Evolutionary conservation across 805 yeast species (phyloP).

Genomic region (Kodamaea lidongshanica): DNA sequence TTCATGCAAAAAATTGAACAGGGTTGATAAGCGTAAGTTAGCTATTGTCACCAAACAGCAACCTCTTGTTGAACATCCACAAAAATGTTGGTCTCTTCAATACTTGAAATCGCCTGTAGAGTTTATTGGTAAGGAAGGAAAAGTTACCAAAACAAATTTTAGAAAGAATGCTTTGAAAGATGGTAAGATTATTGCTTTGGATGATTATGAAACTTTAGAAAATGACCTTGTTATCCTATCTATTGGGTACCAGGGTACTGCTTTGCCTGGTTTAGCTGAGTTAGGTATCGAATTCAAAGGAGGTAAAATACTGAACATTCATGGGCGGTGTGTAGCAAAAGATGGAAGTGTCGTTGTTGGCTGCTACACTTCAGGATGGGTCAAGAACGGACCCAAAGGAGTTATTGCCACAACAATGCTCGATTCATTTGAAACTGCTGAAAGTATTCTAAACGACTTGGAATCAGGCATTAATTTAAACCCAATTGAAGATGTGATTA

Average conservation of each 20-base stretch:
- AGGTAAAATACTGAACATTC: conserved; percentile 27
- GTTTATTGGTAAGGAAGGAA: conserved; percentile 37
- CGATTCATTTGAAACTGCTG: conserved; percentile 74
- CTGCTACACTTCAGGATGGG: conserved; percentile 87
- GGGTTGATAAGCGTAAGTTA: conserved; percentile 61
- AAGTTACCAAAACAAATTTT: conserved; percentile 41
- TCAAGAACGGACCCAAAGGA: conserved; percentile 78
- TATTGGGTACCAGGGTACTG: conserved; percentile 73
- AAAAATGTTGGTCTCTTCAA: conserved; percentile 56
- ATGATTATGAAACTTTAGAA: conserved; percentile 24
- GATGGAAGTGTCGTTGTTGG: conserved; percentile 28
- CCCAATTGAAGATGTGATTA: conserved; percentile 9
- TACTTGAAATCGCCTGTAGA: conserved; percentile 63
- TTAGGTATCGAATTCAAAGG: conserved; percentile 23
- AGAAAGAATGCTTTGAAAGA: conserved; percentile 40
- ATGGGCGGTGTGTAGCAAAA: conserved; percentile 26
- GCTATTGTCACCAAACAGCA: conserved; percentile 37
- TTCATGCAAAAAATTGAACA: conserved; percentile 30
- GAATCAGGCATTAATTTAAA: conserved; percentile 21
- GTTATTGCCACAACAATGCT: conserved; percentile 88
- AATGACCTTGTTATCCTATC: conserved; percentile 72
- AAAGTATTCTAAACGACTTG: conserved; percentile 52
- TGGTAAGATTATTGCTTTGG: conserved; percentile 36
- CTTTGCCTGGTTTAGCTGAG: conserved; percentile 53
- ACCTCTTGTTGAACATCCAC: background rate